phyloP scores from a whole-genome alignment of 2,329 filamentous ascomycete genomes.

The Samsoniella hepiali region DNA sequence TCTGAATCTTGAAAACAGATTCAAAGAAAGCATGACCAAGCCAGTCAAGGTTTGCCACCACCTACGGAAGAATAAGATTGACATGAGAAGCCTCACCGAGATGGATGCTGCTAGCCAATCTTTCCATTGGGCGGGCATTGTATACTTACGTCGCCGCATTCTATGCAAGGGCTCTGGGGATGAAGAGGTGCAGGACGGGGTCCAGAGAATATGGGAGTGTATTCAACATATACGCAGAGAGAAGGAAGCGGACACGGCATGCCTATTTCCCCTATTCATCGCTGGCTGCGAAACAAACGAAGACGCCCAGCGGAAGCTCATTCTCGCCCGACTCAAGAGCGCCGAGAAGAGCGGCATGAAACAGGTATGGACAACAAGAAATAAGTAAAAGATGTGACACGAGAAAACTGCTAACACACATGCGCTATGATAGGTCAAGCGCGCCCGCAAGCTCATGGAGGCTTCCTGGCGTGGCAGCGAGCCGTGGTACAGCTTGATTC shows the following conservation, averaged over 20 bases:
- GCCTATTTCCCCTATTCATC: constrained; percentile 79
- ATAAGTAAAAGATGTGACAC: not conserved
- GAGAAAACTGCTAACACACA: not conserved
- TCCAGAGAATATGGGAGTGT: constrained; percentile 60
- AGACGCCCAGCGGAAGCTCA: constrained; percentile 51
- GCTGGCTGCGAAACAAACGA: constrained; percentile 71
- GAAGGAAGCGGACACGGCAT: constrained; percentile 69
- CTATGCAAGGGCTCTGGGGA: constrained; percentile 58
- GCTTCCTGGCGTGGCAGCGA: constrained; percentile 64
- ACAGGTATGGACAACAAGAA: constrained; percentile 51
- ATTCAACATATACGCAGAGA: constrained; percentile 61
- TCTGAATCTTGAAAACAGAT: constrained; percentile 55
- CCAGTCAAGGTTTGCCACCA: constrained; percentile 43
- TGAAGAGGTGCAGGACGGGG: constrained; percentile 58
- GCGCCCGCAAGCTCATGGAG: constrained; percentile 64
- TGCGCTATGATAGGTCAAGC: constrained; percentile 43
- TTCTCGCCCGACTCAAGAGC: constrained; percentile 62
- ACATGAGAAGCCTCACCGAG: constrained; percentile 56
- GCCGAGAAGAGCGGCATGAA: constrained; percentile 74
- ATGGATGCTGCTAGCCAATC: constrained; percentile 71
- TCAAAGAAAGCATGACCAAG: constrained; percentile 53
- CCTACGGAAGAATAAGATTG: constrained; percentile 46
- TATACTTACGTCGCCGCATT: constrained; percentile 73
- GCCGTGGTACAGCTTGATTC: constrained; percentile 66
- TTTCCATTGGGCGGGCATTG: constrained; percentile 74